Base-by-base conservation (phyloP, 2,329 filamentous ascomycete genomes). In the Colletotrichum sublineola region DNA sequence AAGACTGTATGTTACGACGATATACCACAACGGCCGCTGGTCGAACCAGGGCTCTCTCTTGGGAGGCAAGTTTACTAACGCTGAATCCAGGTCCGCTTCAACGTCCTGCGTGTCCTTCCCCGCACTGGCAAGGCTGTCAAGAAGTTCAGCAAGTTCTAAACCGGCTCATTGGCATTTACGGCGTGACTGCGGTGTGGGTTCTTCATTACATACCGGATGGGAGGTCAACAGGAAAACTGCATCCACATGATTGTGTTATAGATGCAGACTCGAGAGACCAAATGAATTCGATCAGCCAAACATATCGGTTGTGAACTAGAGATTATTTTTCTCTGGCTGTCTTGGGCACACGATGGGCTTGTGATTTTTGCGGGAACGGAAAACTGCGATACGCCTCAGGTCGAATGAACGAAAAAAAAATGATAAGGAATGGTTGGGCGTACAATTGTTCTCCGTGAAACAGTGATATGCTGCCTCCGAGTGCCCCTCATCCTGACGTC, bases 111-210 rank as follows among this genome's bases (percentile, higher is more conserved):
- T 83, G 96, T 99, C 82, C 93, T 98, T 82, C 96, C 96, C 87
- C 92, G 95, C 89, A 97, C 94, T 82, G 94, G 95, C 88, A 98
- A 98, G 93, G 88, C 91, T 81, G 95, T 98, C 86, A 99, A 99
- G 95, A 87, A 92, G 86, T 99, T 99, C 92, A 90, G 86, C 90
- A 99, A 99, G 91, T 99, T 99, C 91, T 99, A 97, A 92, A 81
- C 81, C 81, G 80, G 81, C 80, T 83, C 78, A 81, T 81, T 86
- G 86, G 85, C 85, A 87, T 88, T 86, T 86, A 80, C 78, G 85
- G 86, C 86, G 85, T 87, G 84, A 85, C 69, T 72, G 73, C 74
- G 74, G 74, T 86, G 84, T 85, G 83, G 81, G 80, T 82, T 83
- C 80, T 80, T 82, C 79, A 81, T 78, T 75, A 66, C 73, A 71